Conservation (phyloP, 306 rosid species). For the Rosa rugosa region DNA sequence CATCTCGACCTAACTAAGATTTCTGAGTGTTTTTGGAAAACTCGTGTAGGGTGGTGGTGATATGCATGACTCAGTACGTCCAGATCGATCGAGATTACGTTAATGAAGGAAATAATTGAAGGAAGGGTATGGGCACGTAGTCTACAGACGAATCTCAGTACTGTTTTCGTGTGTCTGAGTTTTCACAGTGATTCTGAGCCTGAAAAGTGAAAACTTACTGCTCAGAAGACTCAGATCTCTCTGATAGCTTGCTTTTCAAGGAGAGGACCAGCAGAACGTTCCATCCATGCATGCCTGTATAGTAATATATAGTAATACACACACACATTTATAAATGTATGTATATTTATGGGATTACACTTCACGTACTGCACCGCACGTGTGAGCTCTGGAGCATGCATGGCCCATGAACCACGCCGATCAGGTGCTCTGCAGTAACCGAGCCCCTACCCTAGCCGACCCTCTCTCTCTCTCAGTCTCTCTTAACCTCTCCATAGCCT, state of each 20-base stretch:
- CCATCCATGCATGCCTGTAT: conserved; percentile 64
- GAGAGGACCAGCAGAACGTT: conserved; percentile 43
- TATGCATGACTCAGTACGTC: not conserved
- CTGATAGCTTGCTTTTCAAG: conserved; percentile 39
- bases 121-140: conserved; percentile 21
- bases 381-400: conserved; percentile 19
- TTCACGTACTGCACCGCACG: conserved; percentile 30
- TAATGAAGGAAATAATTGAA: not conserved
- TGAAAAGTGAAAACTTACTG: not conserved
- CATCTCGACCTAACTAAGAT: not conserved
- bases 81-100: not conserved
- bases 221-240: conserved; percentile 37
- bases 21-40: not conserved
- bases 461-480: not conserved
- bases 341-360: not conserved
- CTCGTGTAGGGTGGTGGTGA: not conserved
- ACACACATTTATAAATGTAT: not conserved
- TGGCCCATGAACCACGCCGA: conserved; percentile 47
- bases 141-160: conserved; percentile 39
- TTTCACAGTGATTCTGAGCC: conserved; percentile 15
- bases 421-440: conserved; percentile 48
- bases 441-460: not conserved
- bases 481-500: not conserved
- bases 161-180: conserved; percentile 13
- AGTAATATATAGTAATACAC: not conserved